Evolutionary conservation across 345 rosid species (phyloP).

Genomic region (Diplotaxis tenuifolia): DNA sequence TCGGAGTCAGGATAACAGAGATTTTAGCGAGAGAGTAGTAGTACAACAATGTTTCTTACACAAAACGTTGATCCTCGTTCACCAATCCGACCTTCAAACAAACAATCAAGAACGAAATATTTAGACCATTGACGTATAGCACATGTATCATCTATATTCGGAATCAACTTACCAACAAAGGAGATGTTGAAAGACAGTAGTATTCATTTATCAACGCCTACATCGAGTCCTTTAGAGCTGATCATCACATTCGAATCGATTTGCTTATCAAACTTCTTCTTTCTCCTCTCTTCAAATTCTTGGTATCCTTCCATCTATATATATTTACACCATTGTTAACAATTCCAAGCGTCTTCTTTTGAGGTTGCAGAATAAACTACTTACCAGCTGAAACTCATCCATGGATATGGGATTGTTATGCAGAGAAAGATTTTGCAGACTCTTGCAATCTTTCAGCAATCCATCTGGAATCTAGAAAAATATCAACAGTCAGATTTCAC

Average conservation of each 20-base stretch:
- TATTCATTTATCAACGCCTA: constrained; percentile 65
- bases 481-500: background rate
- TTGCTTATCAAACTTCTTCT: constrained; percentile 91
- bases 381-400: constrained; percentile 94
- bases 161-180: constrained; percentile 18
- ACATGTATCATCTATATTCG: background rate
- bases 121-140: constrained; percentile 6
- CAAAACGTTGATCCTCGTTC: constrained; percentile 13
- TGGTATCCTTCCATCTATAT: constrained; percentile 83
- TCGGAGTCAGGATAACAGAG: background rate
- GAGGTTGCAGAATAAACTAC: constrained; percentile 3
- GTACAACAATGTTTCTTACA: constrained; percentile 32
- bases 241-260: constrained; percentile 97
- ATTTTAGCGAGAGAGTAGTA: constrained; percentile 15
- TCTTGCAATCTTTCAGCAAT: constrained; percentile 78
- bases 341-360: background rate
- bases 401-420: constrained; percentile 86
- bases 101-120: background rate
- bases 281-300: constrained; percentile 90
- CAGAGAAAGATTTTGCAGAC: constrained; percentile 82
- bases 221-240: constrained; percentile 89
- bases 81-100: constrained; percentile 18
- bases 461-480: constrained; percentile 63
- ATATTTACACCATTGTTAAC: background rate
- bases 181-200: background rate